Evolutionary conservation across 257 asterid genomes (phyloP).

Genomic region (Solanum etuberosum): DNA sequence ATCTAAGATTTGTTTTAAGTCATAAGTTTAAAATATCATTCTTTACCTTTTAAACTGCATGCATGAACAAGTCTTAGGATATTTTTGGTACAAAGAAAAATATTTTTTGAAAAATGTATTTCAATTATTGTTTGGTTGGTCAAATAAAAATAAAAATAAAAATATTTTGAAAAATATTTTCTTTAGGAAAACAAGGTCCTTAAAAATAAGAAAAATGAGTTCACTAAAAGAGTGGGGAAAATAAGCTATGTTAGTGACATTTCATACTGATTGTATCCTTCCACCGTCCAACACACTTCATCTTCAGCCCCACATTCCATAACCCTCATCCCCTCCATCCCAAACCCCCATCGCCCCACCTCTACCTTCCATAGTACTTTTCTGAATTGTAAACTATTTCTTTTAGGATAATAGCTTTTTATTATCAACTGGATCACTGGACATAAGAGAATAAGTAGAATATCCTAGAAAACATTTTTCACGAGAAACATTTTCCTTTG

Average conservation of each 20-base stretch:
- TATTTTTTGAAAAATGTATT: not conserved
- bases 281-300: not conserved
- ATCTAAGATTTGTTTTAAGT: not conserved
- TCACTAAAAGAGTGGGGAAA: not conserved
- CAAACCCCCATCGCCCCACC: not conserved
- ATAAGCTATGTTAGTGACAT: not conserved
- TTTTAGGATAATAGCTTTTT: not conserved
- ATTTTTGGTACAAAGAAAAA: not conserved
- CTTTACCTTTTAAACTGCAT: not conserved
- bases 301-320: not conserved
- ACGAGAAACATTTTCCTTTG: not conserved
- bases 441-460: too few relatives aligned
- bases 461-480: not conserved
- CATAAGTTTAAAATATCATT: not conserved
- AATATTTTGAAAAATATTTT: not conserved
- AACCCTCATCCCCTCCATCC: not conserved
- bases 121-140: not conserved
- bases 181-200: not conserved
- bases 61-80: not conserved
- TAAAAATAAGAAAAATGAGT: too few relatives aligned
- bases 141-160: not conserved
- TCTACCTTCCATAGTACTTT: not conserved
- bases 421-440: too few relatives aligned
- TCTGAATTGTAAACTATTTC: not conserved
- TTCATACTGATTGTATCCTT: not conserved